Conservation (phyloP, 2,329 filamentous ascomycete genomes). For the Trichophyton verrucosum region DNA sequence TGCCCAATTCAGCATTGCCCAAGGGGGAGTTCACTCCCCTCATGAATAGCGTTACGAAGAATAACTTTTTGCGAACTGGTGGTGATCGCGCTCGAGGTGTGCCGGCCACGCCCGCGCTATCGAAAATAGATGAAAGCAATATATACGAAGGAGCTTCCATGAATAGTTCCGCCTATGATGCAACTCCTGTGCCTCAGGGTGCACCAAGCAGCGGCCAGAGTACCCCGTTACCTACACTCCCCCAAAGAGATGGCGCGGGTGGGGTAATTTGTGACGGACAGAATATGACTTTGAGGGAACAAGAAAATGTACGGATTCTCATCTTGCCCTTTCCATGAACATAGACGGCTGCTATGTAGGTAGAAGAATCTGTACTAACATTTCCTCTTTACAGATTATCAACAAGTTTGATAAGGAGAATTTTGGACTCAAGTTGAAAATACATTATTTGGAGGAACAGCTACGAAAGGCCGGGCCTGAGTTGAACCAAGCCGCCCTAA, state of each 20-base stretch:
- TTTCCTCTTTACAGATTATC: conserved; percentile 44
- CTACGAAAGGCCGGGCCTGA: conserved; percentile 76
- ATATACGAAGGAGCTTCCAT: conserved; percentile 53
- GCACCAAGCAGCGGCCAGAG: conserved; percentile 69
- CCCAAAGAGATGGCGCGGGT: conserved; percentile 50
- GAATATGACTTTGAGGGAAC: conserved; percentile 83
- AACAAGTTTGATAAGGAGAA: conserved; percentile 98
- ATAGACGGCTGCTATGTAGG: neutral
- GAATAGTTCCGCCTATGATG: conserved; percentile 48
- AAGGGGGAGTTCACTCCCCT: conserved; percentile 84
- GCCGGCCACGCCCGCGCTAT: conserved; percentile 60
- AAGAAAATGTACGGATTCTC: conserved; percentile 49
- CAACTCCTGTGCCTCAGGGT: conserved; percentile 62
- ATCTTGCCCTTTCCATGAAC: neutral
- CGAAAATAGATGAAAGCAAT: conserved; percentile 57
- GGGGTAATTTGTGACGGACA: conserved; percentile 63
- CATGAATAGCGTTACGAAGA: conserved; percentile 64
- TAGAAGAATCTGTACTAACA: neutral
- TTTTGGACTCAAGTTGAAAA: conserved; percentile 91
- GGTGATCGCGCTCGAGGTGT: conserved; percentile 40
- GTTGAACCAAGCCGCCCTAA: conserved; percentile 76
- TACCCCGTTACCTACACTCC: conserved; percentile 63
- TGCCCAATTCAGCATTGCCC: conserved; percentile 45
- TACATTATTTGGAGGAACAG: conserved; percentile 89
- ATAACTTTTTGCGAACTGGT: conserved; percentile 47